Evolutionary conservation across 1,284 basidiomycete species (phyloP), one percentile per base, ranked within the genome.

Genomic region (Cutaneotrichosporon mucoides): DNA sequence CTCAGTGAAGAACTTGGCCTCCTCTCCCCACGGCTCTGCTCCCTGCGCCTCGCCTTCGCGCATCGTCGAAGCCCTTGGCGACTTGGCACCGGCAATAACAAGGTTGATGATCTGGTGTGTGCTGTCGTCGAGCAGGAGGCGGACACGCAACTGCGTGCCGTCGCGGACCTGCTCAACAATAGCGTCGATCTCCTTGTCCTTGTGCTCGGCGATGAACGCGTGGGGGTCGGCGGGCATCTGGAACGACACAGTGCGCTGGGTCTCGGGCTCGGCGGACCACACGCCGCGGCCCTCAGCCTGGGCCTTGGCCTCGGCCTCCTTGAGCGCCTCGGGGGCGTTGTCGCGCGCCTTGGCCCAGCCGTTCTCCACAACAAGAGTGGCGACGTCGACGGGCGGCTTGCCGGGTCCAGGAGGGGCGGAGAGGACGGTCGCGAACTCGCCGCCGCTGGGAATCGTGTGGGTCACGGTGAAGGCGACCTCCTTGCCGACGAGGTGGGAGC

Each of bases 311-410:
- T 92, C 92, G 50, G 87, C 79, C n/a, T 66, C 65, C 47, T 75
- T 66, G 33, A 79, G 63, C 10, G 63, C 60, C 44, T 89, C 88
- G 56, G 83, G 84, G 72, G 83, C 87, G 66, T 83, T 87, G 66
- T 98, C 95, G 76, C 96, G 92, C 53, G 94, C 81, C 77, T 90
- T 94, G 24, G 86, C 92, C 92, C 92, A 97, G 33, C 95, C 95
- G 59, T 84, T 85, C 67, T 84, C 85, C 46, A 98, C 82, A 34
- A 96, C 80, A 73, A 94, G 88, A 12, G 84, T 83, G 5, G 88
- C 84, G 35, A 97, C 78, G 71, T 96, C 92, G 49, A 74, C 73
- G 36, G 77, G 74, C 9, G 76, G 70, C 57, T 71, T 71, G n/a
- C 77, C 77, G 13, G 75, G 74, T n/a, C 62, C 73, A n/a, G 73